Percentiles rank a stretch among this genome's conserved stretches.
Evolutionary conservation across 2,329 filamentous ascomycete species (phyloP).

Genomic region (Colletotrichum simmondsii): DNA sequence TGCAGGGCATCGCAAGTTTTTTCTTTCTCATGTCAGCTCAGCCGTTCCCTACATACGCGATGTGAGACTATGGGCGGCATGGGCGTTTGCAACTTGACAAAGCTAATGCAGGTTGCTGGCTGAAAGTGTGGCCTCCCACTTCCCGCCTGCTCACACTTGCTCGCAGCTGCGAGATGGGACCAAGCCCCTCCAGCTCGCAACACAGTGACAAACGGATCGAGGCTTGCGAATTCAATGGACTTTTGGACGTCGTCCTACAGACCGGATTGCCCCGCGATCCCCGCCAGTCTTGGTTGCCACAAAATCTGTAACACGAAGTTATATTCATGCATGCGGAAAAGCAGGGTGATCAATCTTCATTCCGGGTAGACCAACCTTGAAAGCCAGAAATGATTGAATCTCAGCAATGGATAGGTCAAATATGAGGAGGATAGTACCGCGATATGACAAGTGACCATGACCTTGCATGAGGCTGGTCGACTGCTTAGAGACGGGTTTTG

Average conservation of each 20-base stretch:
- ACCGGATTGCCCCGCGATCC: not conserved
- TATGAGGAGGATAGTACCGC: not conserved
- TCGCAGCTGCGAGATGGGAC: not conserved
- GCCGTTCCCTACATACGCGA: not conserved
- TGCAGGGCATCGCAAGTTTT: not conserved
- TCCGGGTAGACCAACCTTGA: not conserved
- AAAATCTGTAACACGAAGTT: not conserved
- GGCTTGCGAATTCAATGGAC: not conserved
- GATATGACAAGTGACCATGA: conserved; percentile 30
- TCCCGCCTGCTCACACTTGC: not conserved
- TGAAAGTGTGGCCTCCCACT: not conserved
- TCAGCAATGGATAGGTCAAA: not conserved
- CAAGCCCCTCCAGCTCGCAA: not conserved
- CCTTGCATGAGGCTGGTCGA: conserved; percentile 21
- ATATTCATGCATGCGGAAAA: not conserved
- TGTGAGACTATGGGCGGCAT: conserved; percentile 4
- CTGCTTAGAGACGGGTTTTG: not conserved
- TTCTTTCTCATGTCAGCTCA: not conserved
- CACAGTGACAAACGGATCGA: not conserved
- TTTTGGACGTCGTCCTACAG: not conserved
- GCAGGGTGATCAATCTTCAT: not conserved
- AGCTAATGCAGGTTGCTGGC: conserved; percentile 1
- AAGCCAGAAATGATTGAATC: not conserved
- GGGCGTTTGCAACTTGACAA: conserved; percentile 8
- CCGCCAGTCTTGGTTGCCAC: not conserved